Evolutionary conservation across 306 rosid genomes (phyloP), one percentile per base, ranked within the genome.

Genomic region (Cercis canadensis): DNA sequence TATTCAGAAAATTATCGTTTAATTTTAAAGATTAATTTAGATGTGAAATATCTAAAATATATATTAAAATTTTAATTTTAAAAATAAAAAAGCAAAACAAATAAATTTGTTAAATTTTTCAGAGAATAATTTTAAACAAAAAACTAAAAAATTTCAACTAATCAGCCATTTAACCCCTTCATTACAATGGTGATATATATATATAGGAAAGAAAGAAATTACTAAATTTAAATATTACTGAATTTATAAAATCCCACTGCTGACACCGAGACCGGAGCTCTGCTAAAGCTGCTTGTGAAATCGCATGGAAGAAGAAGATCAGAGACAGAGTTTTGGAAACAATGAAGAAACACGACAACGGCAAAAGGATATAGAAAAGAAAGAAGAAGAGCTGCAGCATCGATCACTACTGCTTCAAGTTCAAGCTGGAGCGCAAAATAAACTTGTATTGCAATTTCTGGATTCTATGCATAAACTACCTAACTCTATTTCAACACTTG

Each of bases 401-500:
- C 59, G 13, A 44, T 75, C 8, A 31, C 63, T 6, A 18, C 47
- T 5, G 24, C 55, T 67, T 10, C 71, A n/a, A 19, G 36, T n/a
- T n/a, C n/a, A n/a, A n/a, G n/a, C 62, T 15, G 72, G 43, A 14
- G 61, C 56, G 13, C 84, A 68, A 55, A 78, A 87, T 45, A 75
- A 76, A 57, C 76, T 75, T 37, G 86, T 78, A 4, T 75, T 90
- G 80, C 90, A 82, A 36, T 89, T 88, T 47, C 75, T 90, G 69
- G 97, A 94, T 79, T 90, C 96, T 4, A 18, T 74, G 71, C 82
- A 94, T 63, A 77, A 54, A n/a, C 67, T 89, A 88, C 70, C 61
- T 94, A n/a, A 72, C 81, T 59, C 81, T 85, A 8, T 6, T 81
- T 73, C 82, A 45, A 81, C 88, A 29, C 96, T 94, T 29, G 77